Evolutionary conservation across 2,329 filamentous ascomycete genomes (phyloP), one percentile per base, ranked within the genome.

Genomic region (Diaporthe ampelina): DNA sequence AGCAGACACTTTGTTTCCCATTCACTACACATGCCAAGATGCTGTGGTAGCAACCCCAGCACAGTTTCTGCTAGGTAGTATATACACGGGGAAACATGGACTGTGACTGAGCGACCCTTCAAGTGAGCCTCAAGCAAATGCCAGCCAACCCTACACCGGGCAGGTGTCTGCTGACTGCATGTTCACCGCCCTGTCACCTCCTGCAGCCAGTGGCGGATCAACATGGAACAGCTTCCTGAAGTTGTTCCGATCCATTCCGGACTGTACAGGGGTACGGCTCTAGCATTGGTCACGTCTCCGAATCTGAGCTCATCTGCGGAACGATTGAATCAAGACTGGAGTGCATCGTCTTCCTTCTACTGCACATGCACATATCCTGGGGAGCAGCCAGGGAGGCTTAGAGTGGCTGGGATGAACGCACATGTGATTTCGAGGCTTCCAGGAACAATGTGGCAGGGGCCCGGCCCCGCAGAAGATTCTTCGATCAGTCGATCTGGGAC

Each of bases 111-210:
- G 21, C n/a, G 21, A 58, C n/a, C 32, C 54, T 15, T 8, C 9
- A 21, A 57, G 32, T 13, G 58, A 61, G 35, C 7, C 35, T 59
- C 35, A 19, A 61, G 24, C 37, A 45, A 17, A 63, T 24, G 19
- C 45, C 59, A 48, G 24, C 40, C 40, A 40, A 29, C 10, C 11
- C 24, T 24, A 43, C 15, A 21, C 58, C 24, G 19, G 24, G 40
- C 59, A 58, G 24, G 17, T 26, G 24, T 63, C 17, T 48, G 40
- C 59, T 63, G 59, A 63, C 40, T 63, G 59, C 59, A 63, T 63
- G 3, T 32, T 48, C 59, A 45, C 59, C 40, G 26, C 59, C 43
- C 10, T 43, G 24, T 32, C 43, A 32, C 59, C 17, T 29, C 15
- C 58, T 63, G 58, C 37, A 63, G 58, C 58, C 58, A 63, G 37